Evolutionary conservation across 495 filamentous ascomycete genomes (phyloP).

Genomic region (Neurospora sp.): DNA sequence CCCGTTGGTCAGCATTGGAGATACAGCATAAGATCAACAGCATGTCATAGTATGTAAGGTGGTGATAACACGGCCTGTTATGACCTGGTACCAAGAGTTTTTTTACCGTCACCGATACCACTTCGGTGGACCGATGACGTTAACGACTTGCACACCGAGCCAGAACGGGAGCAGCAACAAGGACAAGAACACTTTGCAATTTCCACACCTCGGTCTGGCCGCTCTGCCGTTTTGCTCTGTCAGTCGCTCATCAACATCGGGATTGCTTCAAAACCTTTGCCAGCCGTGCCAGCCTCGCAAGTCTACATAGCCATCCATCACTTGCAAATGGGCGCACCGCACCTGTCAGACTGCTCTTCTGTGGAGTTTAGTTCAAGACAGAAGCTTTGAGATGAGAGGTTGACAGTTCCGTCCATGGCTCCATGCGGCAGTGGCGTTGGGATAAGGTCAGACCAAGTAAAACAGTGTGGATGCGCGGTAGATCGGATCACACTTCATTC

Average conservation of each 20-base stretch:
- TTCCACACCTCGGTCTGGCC: not conserved
- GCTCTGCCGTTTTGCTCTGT: not conserved
- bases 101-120: not conserved
- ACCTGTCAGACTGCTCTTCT: not conserved
- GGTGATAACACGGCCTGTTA: not conserved
- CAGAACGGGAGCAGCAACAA: not conserved
- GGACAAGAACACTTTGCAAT: not conserved
- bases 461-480: not conserved
- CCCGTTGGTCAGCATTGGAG: not conserved
- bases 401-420: not conserved
- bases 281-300: not conserved
- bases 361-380: not conserved
- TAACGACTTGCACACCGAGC: not conserved
- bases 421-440: not conserved
- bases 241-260: not conserved
- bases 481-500: not conserved
- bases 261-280: not conserved
- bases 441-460: not conserved
- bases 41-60: not conserved
- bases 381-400: not conserved
- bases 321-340: not conserved
- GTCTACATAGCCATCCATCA: not conserved
- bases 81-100: not conserved
- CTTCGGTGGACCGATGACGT: not conserved
- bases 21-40: not conserved